phyloP scores from a whole-genome alignment of 192 early-diverging fungal genomes.

The Chytriomyces sp. region DNA sequence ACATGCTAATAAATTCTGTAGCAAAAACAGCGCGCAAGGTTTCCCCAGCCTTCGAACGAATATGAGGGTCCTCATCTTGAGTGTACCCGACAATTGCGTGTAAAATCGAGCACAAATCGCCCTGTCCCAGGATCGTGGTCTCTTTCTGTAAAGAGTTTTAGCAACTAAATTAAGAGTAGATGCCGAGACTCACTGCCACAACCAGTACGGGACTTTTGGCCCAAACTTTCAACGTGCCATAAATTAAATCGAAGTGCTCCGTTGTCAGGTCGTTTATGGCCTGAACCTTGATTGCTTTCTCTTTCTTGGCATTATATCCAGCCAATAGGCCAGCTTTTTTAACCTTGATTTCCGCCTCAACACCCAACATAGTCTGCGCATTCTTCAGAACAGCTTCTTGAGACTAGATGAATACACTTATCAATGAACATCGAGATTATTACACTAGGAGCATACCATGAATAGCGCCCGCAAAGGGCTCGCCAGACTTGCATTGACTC shows the following conservation, averaged over 20 bases:
- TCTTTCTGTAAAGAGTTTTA: slow-evolving; percentile 57
- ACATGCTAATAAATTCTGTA: slow-evolving; percentile 69
- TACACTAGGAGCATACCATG: slow-evolving; percentile 42
- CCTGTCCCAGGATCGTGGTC: slow-evolving; percentile 58
- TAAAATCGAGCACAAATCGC: slow-evolving; percentile 75
- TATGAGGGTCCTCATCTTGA: slow-evolving; percentile 67
- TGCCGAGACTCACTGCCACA: slow-evolving; percentile 58
- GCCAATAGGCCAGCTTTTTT: slow-evolving; percentile 28
- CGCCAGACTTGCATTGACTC: slow-evolving; percentile 57
- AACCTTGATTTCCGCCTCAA: slow-evolving; percentile 27
- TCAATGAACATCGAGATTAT: slow-evolving; percentile 20
- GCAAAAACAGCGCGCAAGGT: slow-evolving; percentile 75
- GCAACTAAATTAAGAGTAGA: slow-evolving; percentile 1
- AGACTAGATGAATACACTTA: slow-evolving; percentile 28
- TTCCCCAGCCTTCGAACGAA: slow-evolving; percentile 72
- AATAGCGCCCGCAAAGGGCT: slow-evolving; percentile 67
- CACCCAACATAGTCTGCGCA: slow-evolving; percentile 8
- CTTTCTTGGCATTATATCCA: slow-evolving; percentile 43
- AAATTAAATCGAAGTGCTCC: slow-evolving; percentile 83
- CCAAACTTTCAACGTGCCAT: slow-evolving; percentile 75
- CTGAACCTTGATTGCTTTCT: slow-evolving; percentile 43
- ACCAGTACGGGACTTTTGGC: slow-evolving; percentile 74
- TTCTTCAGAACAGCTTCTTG: slow-evolving; percentile 24
- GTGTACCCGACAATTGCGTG: slow-evolving; percentile 75
- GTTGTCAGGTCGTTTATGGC: slow-evolving; percentile 49